Percentiles rank a stretch among this genome's conserved stretches.
Conservation (phyloP, 2,329 filamentous ascomycete species). For the Rugonectria rugulosa region DNA sequence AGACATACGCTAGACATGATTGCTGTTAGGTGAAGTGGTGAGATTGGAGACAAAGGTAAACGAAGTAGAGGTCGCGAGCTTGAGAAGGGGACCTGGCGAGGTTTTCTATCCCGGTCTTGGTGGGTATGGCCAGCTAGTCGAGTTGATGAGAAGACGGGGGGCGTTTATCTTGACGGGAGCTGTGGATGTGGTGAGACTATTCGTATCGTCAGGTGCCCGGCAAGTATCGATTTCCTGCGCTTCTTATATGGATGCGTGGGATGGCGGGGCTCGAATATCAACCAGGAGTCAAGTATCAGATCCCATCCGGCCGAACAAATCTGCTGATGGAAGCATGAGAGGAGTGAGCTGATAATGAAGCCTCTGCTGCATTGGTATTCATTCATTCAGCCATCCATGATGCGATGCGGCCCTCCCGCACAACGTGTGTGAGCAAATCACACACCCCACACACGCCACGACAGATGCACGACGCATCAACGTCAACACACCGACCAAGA, state of each 20-base stretch:
- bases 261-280: neutral
- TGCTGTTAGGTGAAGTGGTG: slow-evolving; percentile 9
- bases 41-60: slow-evolving; percentile 2
- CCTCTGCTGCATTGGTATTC: slow-evolving; percentile 8
- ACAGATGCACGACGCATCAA: slow-evolving; percentile 4
- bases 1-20: slow-evolving; percentile 37
- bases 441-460: slow-evolving; percentile 14
- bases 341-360: slow-evolving; percentile 28
- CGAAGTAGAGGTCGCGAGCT: neutral
- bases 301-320: slow-evolving; percentile 25
- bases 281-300: neutral
- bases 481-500: slow-evolving; percentile 18
- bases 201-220: slow-evolving; percentile 13
- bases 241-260: slow-evolving; percentile 5
- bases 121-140: slow-evolving; percentile 21
- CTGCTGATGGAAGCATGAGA: slow-evolving; percentile 33
- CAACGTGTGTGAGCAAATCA: neutral
- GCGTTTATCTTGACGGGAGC: slow-evolving; percentile 17
- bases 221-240: slow-evolving; percentile 2
- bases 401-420: slow-evolving; percentile 17
- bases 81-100: neutral
- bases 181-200: slow-evolving; percentile 19
- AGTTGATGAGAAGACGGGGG: slow-evolving; percentile 22
- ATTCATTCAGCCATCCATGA: slow-evolving; percentile 18
- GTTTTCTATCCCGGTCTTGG: slow-evolving; percentile 20